Percentiles rank a stretch among this genome's conserved stretches.
These are phyloP conservation scores for Claviceps sp. DNA, from an alignment of 2,329 filamentous ascomycete species.

Conservation along the genomic window DNA sequence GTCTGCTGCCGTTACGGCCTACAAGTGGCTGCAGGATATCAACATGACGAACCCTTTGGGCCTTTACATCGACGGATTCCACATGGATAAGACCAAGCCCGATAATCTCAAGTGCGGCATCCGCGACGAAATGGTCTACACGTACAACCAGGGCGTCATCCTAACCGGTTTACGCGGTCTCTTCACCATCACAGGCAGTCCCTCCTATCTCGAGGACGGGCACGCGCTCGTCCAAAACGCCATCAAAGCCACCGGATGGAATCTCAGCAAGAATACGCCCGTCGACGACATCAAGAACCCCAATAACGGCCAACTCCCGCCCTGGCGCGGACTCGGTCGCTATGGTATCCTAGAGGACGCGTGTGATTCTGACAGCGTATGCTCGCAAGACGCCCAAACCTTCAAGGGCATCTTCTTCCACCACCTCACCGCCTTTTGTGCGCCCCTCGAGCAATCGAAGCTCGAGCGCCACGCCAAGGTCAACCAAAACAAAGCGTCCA, in stretches of 20 bases:
- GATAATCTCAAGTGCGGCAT: slow-evolving; percentile 64
- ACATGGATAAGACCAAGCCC: slow-evolving; percentile 50
- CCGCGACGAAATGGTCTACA: slow-evolving; percentile 81
- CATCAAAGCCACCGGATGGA: slow-evolving; percentile 68
- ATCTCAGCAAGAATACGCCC: slow-evolving; percentile 26
- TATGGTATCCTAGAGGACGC: slow-evolving; percentile 71
- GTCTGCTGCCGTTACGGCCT: slow-evolving; percentile 60
- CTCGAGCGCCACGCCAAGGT: slow-evolving; percentile 6
- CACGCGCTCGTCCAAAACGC: slow-evolving; percentile 64
- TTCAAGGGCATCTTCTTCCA: slow-evolving; percentile 97
- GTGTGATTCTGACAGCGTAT: slow-evolving; percentile 62
- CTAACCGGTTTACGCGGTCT: slow-evolving; percentile 70
- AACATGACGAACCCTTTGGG: slow-evolving; percentile 70
- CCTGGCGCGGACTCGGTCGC: slow-evolving; percentile 65
- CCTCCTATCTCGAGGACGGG: slow-evolving; percentile 61
- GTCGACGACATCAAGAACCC: slow-evolving; percentile 25
- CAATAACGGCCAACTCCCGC: slow-evolving; percentile 26
- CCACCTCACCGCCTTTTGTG: slow-evolving; percentile 69
- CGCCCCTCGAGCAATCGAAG: slow-evolving; percentile 35
- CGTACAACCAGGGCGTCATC: slow-evolving; percentile 89
- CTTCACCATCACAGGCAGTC: slow-evolving; percentile 64
- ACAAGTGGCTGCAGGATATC: slow-evolving; percentile 64
- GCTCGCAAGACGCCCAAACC: slow-evolving; percentile 72
- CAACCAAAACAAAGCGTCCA: slow-evolving; percentile 13
- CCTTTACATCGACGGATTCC: slow-evolving; percentile 78